These are phyloP conservation scores for Elaeis guineensis DNA, from an alignment of 176 grass and related monocot genomes.

Conservation along the genomic window DNA sequence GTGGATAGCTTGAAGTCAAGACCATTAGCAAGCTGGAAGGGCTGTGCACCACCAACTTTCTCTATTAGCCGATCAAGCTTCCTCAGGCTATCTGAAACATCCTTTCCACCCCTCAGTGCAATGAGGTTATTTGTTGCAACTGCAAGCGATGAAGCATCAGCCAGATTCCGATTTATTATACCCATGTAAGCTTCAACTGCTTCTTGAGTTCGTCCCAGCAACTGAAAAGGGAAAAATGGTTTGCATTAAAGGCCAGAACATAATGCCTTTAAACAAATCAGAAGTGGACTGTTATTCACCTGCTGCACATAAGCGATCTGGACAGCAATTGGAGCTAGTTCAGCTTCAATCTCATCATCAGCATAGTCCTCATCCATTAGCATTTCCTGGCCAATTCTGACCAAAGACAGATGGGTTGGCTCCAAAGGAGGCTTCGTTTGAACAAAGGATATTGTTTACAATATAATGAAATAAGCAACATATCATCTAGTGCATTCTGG, in stretches of 20 bases:
- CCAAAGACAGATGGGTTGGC: slow-evolving; percentile 9
- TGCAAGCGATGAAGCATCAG: slow-evolving; percentile 59
- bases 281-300: slow-evolving; percentile 27
- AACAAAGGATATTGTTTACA: too few species aligned
- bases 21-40: slow-evolving; percentile 53
- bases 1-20: slow-evolving; percentile 63
- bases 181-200: slow-evolving; percentile 52
- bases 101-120: slow-evolving; percentile 65
- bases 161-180: slow-evolving; percentile 43
- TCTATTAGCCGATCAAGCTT: slow-evolving; percentile 65
- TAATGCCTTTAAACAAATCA: neutral
- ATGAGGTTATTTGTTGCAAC: slow-evolving; percentile 82
- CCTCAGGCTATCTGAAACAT: slow-evolving; percentile 65
- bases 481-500: too few species aligned
- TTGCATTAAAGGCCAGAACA: slow-evolving; percentile 11
- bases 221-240: slow-evolving; percentile 44
- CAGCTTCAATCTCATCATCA: slow-evolving; percentile 63
- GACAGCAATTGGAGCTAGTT: slow-evolving; percentile 73
- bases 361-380: slow-evolving; percentile 69
- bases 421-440: neutral
- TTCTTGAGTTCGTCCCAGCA: slow-evolving; percentile 73
- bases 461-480: too few species aligned
- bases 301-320: slow-evolving; percentile 84
- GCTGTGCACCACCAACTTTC: slow-evolving; percentile 47
- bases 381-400: slow-evolving; percentile 80